Percentiles rank a stretch among this genome's conserved stretches.
phyloP scores from a whole-genome alignment of 768 basidiomycete species.

The Hypholoma fasciculare region DNA sequence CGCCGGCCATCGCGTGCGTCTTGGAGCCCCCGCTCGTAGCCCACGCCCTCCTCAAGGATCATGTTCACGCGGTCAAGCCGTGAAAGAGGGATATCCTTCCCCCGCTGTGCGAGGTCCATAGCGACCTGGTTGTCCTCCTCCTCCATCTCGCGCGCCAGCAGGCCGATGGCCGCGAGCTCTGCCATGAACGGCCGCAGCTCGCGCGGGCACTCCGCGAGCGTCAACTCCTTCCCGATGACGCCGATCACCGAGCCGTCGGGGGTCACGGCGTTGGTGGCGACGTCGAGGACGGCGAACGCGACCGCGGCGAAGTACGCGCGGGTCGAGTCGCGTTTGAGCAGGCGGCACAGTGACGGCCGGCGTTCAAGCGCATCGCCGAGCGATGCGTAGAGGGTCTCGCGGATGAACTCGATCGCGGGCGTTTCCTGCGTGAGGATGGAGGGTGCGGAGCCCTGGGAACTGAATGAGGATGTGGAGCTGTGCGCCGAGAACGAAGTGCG shows the following conservation, averaged over 20 bases:
- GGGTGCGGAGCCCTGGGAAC: constrained; percentile 31
- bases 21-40: constrained; percentile 32
- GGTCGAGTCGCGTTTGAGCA: constrained; percentile 63
- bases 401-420: constrained; percentile 73
- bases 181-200: constrained; percentile 69
- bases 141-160: constrained; percentile 45
- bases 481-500: constrained; percentile 21
- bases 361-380: constrained; percentile 68
- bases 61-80: constrained; percentile 57
- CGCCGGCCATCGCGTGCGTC: constrained; percentile 36
- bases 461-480: constrained; percentile 22
- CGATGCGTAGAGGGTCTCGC: constrained; percentile 85
- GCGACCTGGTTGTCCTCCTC: constrained; percentile 56
- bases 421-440: constrained; percentile 49
- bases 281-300: constrained; percentile 68
- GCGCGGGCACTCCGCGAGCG: constrained; percentile 59
- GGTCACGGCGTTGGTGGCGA: constrained; percentile 52
- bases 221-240: constrained; percentile 57
- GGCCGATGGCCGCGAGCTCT: constrained; percentile 59
- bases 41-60: constrained; percentile 63
- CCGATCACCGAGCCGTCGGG: constrained; percentile 53
- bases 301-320: constrained; percentile 83
- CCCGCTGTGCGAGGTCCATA: constrained; percentile 38
- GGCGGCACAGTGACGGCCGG: constrained; percentile 49
- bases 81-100: constrained; percentile 37